Conservation (phyloP, 495 filamentous ascomycete species). For the Penicillium cinerascens region DNA sequence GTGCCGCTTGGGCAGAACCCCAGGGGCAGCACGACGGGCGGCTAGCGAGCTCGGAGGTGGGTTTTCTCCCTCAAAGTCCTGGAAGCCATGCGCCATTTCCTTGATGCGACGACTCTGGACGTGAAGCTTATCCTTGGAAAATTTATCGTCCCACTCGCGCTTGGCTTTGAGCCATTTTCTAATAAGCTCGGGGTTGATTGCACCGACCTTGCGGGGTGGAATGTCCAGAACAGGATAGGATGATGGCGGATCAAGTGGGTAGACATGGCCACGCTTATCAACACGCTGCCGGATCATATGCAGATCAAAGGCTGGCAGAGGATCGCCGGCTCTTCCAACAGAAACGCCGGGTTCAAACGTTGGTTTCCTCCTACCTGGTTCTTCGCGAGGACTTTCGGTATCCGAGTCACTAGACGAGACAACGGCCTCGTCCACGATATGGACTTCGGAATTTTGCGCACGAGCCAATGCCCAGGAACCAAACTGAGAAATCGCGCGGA, state of each 20-base stretch:
- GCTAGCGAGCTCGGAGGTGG: constrained; percentile 83
- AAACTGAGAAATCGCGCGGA: constrained; percentile 83
- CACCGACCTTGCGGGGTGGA: constrained; percentile 61
- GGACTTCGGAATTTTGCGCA: constrained; percentile 73
- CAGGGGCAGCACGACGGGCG: constrained; percentile 56
- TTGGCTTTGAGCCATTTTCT: constrained; percentile 77
- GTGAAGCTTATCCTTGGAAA: constrained; percentile 57
- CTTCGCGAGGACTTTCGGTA: constrained; percentile 19
- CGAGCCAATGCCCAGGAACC: constrained; percentile 83
- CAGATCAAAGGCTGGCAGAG: constrained; percentile 68
- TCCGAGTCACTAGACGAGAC: constrained; percentile 56
- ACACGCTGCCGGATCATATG: constrained; percentile 92
- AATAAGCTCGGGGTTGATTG: constrained; percentile 75
- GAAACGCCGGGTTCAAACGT: constrained; percentile 25
- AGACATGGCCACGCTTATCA: constrained; percentile 68
- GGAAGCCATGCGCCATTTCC: constrained; percentile 66
- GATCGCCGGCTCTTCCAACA: constrained; percentile 78
- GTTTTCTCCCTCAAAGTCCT: constrained; percentile 66
- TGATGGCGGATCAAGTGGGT: constrained; percentile 56
- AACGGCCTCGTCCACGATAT: constrained; percentile 74
- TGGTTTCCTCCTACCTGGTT: constrained; percentile 20
- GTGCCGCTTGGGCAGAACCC: constrained; percentile 49
- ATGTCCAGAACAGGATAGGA: constrained; percentile 62
- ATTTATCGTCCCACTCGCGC: constrained; percentile 66
- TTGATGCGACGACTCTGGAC: constrained; percentile 67